Evolutionary conservation across 495 filamentous ascomycete genomes (phyloP).

Genomic region (Neurospora sp.): DNA sequence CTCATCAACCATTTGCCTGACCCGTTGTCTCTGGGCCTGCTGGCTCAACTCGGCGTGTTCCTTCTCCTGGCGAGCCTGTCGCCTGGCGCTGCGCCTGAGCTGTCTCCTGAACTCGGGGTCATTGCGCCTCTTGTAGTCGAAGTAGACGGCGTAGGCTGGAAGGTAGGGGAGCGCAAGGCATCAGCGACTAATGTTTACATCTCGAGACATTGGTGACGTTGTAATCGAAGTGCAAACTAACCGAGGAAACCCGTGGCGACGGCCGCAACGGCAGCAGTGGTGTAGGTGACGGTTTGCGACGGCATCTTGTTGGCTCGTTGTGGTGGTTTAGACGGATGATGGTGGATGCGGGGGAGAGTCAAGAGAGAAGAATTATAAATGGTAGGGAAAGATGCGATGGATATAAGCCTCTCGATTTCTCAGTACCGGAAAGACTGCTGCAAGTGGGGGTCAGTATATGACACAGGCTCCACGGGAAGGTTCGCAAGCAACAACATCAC

Average conservation of each 20-base stretch:
- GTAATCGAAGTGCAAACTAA: slow-evolving; percentile 30
- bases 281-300: slow-evolving; percentile 60
- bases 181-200: neutral
- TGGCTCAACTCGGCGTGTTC: slow-evolving; percentile 61
- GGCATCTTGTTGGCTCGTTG: slow-evolving; percentile 22
- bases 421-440: neutral
- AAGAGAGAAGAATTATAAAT: neutral
- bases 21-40: slow-evolving; percentile 57
- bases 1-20: slow-evolving; percentile 60
- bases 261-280: slow-evolving; percentile 63
- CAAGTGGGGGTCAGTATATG: neutral
- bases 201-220: slow-evolving; percentile 2
- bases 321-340: slow-evolving; percentile 1
- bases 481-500: neutral
- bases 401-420: slow-evolving; percentile 1
- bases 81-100: slow-evolving; percentile 72
- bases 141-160: slow-evolving; percentile 72
- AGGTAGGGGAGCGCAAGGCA: slow-evolving; percentile 27
- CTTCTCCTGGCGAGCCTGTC: slow-evolving; percentile 64
- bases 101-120: slow-evolving; percentile 79
- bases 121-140: slow-evolving; percentile 84
- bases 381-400: neutral
- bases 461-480: neutral
- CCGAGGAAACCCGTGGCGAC: slow-evolving; percentile 66
- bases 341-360: neutral